phyloP scores from a whole-genome alignment of 2,329 filamentous ascomycete species.

The Aspergillus chevalieri region DNA sequence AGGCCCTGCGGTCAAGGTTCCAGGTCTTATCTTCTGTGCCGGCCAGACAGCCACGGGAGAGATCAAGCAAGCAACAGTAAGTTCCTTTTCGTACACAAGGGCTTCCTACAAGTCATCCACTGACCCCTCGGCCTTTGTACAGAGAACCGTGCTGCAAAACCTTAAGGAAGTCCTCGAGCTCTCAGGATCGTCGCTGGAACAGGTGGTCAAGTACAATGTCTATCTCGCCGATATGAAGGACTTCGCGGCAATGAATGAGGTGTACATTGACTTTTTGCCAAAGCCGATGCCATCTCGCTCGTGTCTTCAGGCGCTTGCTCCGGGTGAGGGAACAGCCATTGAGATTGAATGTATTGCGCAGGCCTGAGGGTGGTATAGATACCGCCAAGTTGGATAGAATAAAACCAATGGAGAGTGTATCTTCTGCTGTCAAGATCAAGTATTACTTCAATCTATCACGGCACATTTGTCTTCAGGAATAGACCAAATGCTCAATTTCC shows the following conservation, averaged over 20 bases:
- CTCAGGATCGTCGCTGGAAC: conserved; percentile 51
- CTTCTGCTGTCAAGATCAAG: too few species aligned
- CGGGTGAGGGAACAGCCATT: conserved; percentile 37
- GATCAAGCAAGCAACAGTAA: conserved; percentile 43
- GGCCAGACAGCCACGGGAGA: conserved; percentile 47
- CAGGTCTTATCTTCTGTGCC: conserved; percentile 44
- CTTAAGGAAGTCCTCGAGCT: conserved; percentile 55
- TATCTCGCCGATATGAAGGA: conserved; percentile 60
- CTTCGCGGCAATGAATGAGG: conserved; percentile 65
- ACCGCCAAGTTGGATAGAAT: too few species aligned
- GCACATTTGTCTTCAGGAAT: too few species aligned
- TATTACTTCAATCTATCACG: too few species aligned
- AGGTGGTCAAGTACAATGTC: conserved; percentile 60
- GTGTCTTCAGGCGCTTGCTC: conserved; percentile 36
- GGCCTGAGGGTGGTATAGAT: conserved; percentile 12
- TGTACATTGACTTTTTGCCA: conserved; percentile 30
- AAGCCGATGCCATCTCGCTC: conserved; percentile 35
- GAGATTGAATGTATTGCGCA: conserved; percentile 44
- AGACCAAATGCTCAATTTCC: too few species aligned
- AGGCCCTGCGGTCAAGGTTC: conserved; percentile 40
- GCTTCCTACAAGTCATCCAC: background rate
- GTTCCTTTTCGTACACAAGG: conserved; percentile 1
- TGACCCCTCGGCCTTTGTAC: background rate
- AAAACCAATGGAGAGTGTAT: too few species aligned
- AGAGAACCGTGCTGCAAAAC: conserved; percentile 41